Base-by-base conservation (phyloP, 805 yeast genomes). In the Lipomyces starkeyi region DNA sequence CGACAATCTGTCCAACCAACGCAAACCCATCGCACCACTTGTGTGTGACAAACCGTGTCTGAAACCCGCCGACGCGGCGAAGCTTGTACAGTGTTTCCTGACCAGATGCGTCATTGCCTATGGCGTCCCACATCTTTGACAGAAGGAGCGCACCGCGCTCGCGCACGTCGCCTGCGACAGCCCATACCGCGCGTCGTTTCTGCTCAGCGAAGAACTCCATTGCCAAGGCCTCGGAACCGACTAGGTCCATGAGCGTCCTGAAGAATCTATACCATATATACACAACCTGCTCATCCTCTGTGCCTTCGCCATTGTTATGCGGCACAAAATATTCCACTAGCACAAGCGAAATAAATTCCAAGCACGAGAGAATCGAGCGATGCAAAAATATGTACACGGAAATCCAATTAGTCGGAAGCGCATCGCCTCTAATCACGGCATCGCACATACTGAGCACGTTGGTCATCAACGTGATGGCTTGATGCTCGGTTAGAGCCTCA, bases 161-260 rank as follows among this genome's bases (percentile, higher is more conserved):
- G 70, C 96, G 83, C 70, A 91, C 79, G 73, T 86, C 87, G 11
- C 87, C 88, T 0, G 91, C 83, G 56, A 91, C 85, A 63, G 82
- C 82, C 78, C 80, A 81, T 68, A 93, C 86, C 0, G 93, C 93
- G 70, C 86, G 86, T 76, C 89, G 84, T 55, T 96, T 92, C 63
- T 90, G 87, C 55, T 86, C 88, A 1, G 91, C 84, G 65, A 91
- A 80, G 71, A 88, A 90, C 73, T 90, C 91, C 62, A 88, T 79
- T 0, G 92, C 83, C 4, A 90, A 85, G 0, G 93, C 88, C 73
- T 86, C 87, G n/a, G 89, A 83, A 5, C 88, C 85, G 1, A 88
- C 87, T 69, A 90, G 79, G 64, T 84, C 83, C 34, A 90, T 79
- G 20, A 88, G 77, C 14, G 62, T 54, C 22, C 37, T 54, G 56